Percentiles rank a stretch among this genome's conserved stretches.
Evolutionary conservation across 176 grass and related monocot genomes (phyloP).

Genomic region (Sorghum bicolor): DNA sequence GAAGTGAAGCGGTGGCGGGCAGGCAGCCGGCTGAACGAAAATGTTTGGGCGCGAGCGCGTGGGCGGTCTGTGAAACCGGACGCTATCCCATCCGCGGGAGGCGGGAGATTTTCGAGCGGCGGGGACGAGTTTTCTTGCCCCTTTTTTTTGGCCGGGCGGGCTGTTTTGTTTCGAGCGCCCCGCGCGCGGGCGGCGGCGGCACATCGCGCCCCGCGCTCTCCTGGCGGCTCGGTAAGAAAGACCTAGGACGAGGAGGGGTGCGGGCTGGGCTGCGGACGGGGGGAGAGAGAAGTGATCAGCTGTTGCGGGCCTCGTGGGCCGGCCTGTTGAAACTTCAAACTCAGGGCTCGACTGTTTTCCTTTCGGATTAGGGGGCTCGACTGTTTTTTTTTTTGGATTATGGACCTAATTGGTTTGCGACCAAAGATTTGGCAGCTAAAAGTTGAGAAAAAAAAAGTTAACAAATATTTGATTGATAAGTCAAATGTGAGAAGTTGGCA

Average conservation of each 20-base stretch:
- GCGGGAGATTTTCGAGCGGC: conserved; percentile 17
- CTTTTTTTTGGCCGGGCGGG: background rate
- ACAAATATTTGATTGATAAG: too few species aligned
- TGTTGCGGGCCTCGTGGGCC: background rate
- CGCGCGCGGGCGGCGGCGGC: background rate
- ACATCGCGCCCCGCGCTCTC: background rate
- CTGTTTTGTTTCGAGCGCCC: background rate
- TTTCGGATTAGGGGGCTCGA: too few species aligned
- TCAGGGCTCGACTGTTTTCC: background rate
- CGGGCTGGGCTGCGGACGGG: background rate
- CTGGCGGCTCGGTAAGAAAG: background rate
- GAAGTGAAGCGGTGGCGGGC: background rate
- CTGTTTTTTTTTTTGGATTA: too few species aligned
- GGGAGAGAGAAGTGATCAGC: background rate
- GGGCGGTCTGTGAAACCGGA: background rate
- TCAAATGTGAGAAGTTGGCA: too few species aligned
- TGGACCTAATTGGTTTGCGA: too few species aligned
- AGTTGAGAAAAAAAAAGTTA: too few species aligned
- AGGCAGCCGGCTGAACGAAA: conserved; percentile 18
- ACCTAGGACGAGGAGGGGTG: background rate
- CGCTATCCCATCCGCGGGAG: background rate
- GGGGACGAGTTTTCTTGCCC: background rate
- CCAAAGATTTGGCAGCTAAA: too few species aligned
- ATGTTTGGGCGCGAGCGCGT: background rate
- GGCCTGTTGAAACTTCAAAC: background rate